Evolutionary conservation across 441 rosid genomes (phyloP).

Genomic region (Melastoma candidum): DNA sequence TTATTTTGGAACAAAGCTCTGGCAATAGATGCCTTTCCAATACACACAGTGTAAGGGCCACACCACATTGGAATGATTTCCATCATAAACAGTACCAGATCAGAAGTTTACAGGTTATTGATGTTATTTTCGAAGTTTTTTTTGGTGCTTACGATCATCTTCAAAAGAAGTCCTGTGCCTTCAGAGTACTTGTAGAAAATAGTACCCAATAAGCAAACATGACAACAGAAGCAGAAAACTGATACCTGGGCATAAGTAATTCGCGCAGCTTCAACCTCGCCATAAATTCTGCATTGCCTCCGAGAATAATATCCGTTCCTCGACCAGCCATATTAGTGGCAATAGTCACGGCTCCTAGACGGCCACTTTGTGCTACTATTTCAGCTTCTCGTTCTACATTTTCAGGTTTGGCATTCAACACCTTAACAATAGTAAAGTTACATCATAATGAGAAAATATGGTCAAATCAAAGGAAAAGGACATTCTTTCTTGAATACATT

Average conservation of each 20-base stretch:
- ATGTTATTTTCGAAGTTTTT: no score
- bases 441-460: conserved; percentile 9
- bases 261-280: conserved; percentile 97
- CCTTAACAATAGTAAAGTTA: conserved; percentile 36
- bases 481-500: neutral
- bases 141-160: no score
- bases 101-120: no score
- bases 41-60: no score
- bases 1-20: no score
- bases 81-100: no score
- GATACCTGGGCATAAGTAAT: conserved; percentile 95
- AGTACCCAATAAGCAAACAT: neutral
- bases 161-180: no score
- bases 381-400: conserved; percentile 99
- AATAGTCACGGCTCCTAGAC: conserved; percentile 91
- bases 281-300: conserved; percentile 97
- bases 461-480: conserved; percentile 2
- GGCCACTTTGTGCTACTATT: conserved; percentile 98
- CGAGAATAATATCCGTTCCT: conserved; percentile 97
- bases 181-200: neutral
- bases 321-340: conserved; percentile 99
- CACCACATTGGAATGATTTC: no score
- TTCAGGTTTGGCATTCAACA: conserved; percentile 97
- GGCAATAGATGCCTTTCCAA: no score
- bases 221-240: neutral